A percentile compares a stretch with the other conserved stretches of the same genome.
Conservation (phyloP, 768 basidiomycete species). For the Boletus pseudo-olivaceus region DNA sequence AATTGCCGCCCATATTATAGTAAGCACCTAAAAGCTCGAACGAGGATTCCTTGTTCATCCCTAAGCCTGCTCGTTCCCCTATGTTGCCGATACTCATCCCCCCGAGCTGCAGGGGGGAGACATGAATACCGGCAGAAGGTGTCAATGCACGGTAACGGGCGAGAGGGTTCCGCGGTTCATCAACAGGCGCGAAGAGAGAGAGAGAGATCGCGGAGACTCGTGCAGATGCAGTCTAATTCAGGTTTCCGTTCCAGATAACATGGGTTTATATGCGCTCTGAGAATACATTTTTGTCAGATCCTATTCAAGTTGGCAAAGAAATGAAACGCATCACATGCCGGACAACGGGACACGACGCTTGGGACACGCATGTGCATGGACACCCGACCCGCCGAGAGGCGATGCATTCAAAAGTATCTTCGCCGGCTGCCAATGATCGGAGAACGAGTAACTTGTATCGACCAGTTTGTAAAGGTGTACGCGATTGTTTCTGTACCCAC, state of each 20-base stretch:
- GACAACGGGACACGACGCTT: too few species aligned
- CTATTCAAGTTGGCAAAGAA: not conserved
- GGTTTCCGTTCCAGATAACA: not conserved
- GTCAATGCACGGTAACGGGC: constrained; percentile 36
- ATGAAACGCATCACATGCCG: not conserved
- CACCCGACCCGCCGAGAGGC: not conserved
- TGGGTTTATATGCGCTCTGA: not conserved
- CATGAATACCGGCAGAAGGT: constrained; percentile 38
- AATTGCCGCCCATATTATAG: too few species aligned
- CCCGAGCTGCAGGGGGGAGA: constrained; percentile 46
- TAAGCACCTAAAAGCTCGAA: too few species aligned
- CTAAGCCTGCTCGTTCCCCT: too few species aligned
- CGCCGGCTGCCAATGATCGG: not conserved
- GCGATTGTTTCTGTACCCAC: too few species aligned
- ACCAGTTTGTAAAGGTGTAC: not conserved
- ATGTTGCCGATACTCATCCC: too few species aligned
- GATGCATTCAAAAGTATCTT: not conserved
- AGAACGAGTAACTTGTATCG: not conserved
- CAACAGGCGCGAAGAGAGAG: constrained; percentile 29
- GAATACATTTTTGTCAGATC: not conserved
- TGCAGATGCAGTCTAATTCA: not conserved
- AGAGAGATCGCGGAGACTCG: not conserved
- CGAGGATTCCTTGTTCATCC: too few species aligned
- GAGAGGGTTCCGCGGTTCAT: constrained; percentile 24
- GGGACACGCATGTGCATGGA: too few species aligned